Base-by-base conservation (phyloP, 768 basidiomycete genomes). In the Pseudohyphozyma bogoriensis region DNA sequence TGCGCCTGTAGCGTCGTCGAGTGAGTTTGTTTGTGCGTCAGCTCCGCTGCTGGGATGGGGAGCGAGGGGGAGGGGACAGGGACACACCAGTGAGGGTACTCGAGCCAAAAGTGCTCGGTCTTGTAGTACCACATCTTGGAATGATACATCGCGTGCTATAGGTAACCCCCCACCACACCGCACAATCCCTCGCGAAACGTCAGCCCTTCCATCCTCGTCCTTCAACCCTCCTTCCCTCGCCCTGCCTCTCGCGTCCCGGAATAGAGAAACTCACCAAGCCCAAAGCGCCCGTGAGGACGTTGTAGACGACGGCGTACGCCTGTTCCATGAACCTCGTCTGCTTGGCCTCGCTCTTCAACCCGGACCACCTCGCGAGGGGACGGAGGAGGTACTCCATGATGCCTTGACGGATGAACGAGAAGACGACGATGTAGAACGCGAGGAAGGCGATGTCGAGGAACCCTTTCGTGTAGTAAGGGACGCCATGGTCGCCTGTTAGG, bases 261-360 rank as follows among this genome's bases (percentile, higher is more conserved):
- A 31, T 13, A 28, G 39, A 10, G 22, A 2, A 37, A 81, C 89
- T 72, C 56, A 93, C 91, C 47, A 83, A 77, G 31, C 95, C 93
- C 79, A 85, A 84, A 4, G 76, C 68, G 11, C 87, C 85, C 64
- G 83, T 84, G 63, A 82, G 57, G 2, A 76, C 67, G 67, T 89
- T 92, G 73, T 97, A 99, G 18, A 87, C 64, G 47, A 87, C 53
- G 0, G 90, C 87, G 73, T 99, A 95, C 0, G 82, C 83, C 71
- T 93, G 93, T 75, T 99, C 93, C 24, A 83, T 87, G 69, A 96
- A 96, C 37, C 93, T 78, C 56, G 84, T 82, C 18, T 90, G 47
- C 47, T 49, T 49, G 33, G 51, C 39, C 59, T 75, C 73, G 63
- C 78, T 82, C 69, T 76, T 80, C 51, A 99, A 80, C 3, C 90